Conservation (phyloP, 1,284 basidiomycete species). For the Phlebopus sp. region DNA sequence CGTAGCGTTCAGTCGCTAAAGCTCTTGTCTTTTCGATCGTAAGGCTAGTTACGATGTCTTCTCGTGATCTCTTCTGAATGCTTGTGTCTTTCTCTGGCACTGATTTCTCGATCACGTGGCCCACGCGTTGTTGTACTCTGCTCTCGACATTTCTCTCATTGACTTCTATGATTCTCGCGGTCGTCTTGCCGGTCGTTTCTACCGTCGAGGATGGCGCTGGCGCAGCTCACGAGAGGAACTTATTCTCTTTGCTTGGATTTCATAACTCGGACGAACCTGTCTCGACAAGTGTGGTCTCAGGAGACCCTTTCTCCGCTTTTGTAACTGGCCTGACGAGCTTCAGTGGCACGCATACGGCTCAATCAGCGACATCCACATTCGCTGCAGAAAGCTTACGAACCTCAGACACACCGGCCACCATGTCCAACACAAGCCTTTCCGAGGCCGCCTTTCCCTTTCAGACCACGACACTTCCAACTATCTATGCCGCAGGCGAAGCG, state of each 20-base stretch:
- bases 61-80: too few species aligned
- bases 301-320: not conserved
- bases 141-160: not conserved
- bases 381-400: conserved; percentile 1
- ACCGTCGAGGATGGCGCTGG: not conserved
- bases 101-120: too few species aligned
- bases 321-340: not conserved
- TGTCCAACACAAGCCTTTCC: not conserved
- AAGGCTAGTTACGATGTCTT: too few species aligned
- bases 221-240: conserved; percentile 4
- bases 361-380: not conserved
- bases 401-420: not conserved
- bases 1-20: too few species aligned
- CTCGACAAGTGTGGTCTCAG: not conserved
- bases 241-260: conserved; percentile 18
- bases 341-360: not conserved
- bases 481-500: conserved; percentile 6
- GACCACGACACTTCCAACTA: conserved; percentile 1
- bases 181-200: conserved; percentile 4
- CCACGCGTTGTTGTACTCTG: too few species aligned
- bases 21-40: too few species aligned
- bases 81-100: too few species aligned
- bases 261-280: not conserved
- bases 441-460: conserved; percentile 1
- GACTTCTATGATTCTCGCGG: conserved; percentile 1